These are phyloP conservation scores for Yamadazyma buinensis DNA, from an alignment of 1,139 yeast genomes.

Conservation along the genomic window DNA sequence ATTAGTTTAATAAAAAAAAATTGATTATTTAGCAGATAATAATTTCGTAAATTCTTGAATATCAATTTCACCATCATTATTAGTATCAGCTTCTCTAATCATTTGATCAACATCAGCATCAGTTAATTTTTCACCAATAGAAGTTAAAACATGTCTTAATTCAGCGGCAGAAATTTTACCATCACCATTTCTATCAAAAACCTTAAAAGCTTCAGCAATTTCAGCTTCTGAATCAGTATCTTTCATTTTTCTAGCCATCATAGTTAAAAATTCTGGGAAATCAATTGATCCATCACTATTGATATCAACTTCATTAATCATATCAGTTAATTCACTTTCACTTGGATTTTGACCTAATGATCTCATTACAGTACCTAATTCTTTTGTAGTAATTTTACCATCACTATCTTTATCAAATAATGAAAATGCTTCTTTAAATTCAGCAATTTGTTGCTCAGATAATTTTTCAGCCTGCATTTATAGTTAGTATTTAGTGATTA, in stretches of 20 bases:
- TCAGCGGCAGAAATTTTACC: slow-evolving; percentile 97
- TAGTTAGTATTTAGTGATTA: no score
- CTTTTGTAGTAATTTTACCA: slow-evolving; percentile 92
- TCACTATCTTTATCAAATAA: slow-evolving; percentile 95
- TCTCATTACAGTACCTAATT: slow-evolving; percentile 97
- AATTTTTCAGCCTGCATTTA: slow-evolving; percentile 74
- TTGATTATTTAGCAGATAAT: slow-evolving; percentile 45
- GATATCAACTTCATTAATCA: slow-evolving; percentile 95
- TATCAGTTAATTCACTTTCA: slow-evolving; percentile 90
- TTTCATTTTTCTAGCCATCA: slow-evolving; percentile 94
- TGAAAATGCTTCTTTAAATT: slow-evolving; percentile 96
- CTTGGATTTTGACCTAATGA: slow-evolving; percentile 96
- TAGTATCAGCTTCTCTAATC: slow-evolving; percentile 94
- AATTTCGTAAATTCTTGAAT: slow-evolving; percentile 91
- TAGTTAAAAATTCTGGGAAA: slow-evolving; percentile 77
- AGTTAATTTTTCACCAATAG: slow-evolving; percentile 92
- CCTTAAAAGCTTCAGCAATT: slow-evolving; percentile 95
- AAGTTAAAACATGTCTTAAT: slow-evolving; percentile 91
- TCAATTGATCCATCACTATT: slow-evolving; percentile 95
- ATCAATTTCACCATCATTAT: slow-evolving; percentile 94
- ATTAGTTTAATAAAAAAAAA: no score
- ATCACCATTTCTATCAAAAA: slow-evolving; percentile 89
- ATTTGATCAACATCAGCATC: slow-evolving; percentile 96
- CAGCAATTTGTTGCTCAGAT: slow-evolving; percentile 94
- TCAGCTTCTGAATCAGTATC: slow-evolving; percentile 97